Evolutionary conservation across 2,329 filamentous ascomycete genomes (phyloP).

Genomic region (Aspergillus tamarii): DNA sequence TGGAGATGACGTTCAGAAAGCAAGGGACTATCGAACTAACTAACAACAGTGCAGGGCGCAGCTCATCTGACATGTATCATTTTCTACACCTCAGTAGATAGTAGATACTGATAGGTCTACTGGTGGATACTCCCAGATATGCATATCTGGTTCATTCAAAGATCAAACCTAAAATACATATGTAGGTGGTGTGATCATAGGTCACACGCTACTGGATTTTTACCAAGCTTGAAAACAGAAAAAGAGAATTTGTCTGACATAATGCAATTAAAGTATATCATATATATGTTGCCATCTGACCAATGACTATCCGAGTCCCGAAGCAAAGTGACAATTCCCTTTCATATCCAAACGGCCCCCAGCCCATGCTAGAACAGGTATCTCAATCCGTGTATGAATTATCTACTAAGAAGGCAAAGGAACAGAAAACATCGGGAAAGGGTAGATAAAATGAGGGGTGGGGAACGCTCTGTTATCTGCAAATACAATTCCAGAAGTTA

Average conservation of each 20-base stretch:
- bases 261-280: neutral
- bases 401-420: slow-evolving; percentile 2
- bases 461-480: slow-evolving; percentile 25
- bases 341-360: neutral
- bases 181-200: neutral
- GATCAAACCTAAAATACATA: neutral
- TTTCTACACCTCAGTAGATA: neutral
- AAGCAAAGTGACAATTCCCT: neutral
- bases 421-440: slow-evolving; percentile 2
- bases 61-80: slow-evolving; percentile 1
- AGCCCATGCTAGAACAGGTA: neutral
- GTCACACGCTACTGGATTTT: neutral
- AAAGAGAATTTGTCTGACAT: neutral
- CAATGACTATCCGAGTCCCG: neutral
- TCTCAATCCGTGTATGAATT: slow-evolving; percentile 4
- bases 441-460: slow-evolving; percentile 5
- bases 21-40: neutral
- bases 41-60: neutral
- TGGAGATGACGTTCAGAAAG: neutral
- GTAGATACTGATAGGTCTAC: neutral
- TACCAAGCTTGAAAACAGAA: neutral
- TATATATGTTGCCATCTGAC: neutral
- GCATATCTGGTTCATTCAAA: neutral
- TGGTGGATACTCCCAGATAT: neutral
- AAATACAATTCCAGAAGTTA: slow-evolving; percentile 36